Evolutionary conservation across 2,329 filamentous ascomycete genomes (phyloP).

Genomic region (Aspergillus luchuensis): DNA sequence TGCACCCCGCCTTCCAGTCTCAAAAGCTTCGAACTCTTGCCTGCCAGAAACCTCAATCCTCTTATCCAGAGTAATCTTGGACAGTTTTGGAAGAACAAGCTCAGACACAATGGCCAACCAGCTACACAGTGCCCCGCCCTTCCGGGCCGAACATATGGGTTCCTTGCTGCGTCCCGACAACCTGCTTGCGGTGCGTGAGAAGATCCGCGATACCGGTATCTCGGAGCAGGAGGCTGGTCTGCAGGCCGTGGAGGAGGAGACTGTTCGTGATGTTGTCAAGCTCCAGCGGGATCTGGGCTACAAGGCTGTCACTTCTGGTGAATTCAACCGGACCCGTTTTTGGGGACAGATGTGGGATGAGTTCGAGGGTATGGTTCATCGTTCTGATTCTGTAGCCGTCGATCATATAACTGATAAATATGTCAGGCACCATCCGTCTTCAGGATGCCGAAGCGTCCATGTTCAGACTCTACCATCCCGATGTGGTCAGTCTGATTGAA

Average conservation of each 20-base stretch:
- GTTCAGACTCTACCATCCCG: constrained; percentile 31
- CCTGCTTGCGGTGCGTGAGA: constrained; percentile 3
- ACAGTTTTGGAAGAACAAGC: not conserved
- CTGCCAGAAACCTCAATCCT: not conserved
- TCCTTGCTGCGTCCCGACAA: constrained; percentile 3
- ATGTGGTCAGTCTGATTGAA: constrained; percentile 31
- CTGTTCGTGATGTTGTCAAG: not conserved
- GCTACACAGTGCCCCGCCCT: constrained; percentile 1
- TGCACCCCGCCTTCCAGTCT: not conserved
- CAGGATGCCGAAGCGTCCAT: constrained; percentile 30
- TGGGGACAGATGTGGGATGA: constrained; percentile 9
- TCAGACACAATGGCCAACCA: not conserved
- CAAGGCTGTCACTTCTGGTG: constrained; percentile 4
- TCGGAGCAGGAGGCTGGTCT: not conserved
- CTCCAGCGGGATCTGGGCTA: constrained; percentile 2
- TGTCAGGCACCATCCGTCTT: constrained; percentile 27
- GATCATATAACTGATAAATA: not conserved
- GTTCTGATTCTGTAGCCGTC: not conserved
- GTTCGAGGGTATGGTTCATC: constrained; percentile 3
- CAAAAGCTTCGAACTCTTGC: not conserved
- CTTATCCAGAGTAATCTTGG: not conserved
- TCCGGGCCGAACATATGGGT: constrained; percentile 4
- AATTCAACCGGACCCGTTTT: constrained; percentile 4
- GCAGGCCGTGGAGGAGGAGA: not conserved
- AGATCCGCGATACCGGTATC: constrained; percentile 2